Conservation (phyloP, 2,329 filamentous ascomycete genomes). For the Fusarium citri region DNA sequence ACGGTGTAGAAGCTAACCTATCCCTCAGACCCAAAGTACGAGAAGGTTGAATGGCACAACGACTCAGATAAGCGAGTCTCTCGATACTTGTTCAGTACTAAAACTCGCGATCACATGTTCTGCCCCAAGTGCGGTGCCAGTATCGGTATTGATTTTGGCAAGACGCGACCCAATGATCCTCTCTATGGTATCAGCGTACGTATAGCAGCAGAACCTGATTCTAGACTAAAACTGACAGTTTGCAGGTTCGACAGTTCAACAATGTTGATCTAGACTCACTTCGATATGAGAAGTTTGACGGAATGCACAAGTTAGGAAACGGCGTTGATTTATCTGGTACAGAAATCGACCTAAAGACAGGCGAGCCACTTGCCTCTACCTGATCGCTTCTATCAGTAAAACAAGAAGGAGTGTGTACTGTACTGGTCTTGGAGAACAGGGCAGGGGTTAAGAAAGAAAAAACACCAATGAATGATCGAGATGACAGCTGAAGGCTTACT, state of each 20-base stretch:
- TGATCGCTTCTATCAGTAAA: not conserved
- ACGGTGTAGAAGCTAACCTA: not conserved
- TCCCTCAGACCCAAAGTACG: conserved; percentile 52
- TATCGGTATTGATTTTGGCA: conserved; percentile 59
- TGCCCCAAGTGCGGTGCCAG: conserved; percentile 60
- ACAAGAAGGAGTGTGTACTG: not conserved
- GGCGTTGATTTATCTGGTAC: conserved; percentile 53
- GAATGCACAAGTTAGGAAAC: conserved; percentile 51
- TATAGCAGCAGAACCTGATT: not conserved
- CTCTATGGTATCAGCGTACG: conserved; percentile 60
- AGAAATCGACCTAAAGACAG: conserved; percentile 10
- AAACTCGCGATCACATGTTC: conserved; percentile 61
- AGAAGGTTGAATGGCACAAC: conserved; percentile 58
- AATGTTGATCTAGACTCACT: conserved; percentile 55
- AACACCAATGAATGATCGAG: conserved; percentile 29
- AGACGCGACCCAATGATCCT: conserved; percentile 37
- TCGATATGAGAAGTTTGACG: conserved; percentile 53
- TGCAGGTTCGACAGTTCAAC: conserved; percentile 56
- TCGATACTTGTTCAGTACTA: conserved; percentile 58
- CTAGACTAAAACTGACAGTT: not conserved
- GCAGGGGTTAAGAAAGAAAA: not conserved
- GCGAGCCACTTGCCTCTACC: conserved; percentile 6
- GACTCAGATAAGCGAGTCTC: conserved; percentile 46
- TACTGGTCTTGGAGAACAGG: not conserved
- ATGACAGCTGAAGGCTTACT: conserved; percentile 24